Evolutionary conservation across 2,329 filamentous ascomycete genomes (phyloP).

Genomic region (Microsporum canis): DNA sequence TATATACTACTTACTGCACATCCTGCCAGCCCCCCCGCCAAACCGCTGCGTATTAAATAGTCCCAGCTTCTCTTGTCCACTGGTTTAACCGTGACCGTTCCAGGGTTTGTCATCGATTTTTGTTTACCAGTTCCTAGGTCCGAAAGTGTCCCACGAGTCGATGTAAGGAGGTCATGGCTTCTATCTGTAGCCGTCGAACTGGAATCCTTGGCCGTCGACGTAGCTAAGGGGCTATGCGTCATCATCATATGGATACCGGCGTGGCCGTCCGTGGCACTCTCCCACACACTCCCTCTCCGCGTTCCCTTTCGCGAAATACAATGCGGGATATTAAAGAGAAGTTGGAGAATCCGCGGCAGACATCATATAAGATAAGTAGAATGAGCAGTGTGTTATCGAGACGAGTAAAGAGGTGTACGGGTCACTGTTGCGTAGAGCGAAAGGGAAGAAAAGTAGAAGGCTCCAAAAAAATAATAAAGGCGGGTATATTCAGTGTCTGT

Average conservation of each 20-base stretch:
- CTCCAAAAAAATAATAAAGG: neutral
- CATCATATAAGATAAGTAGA: neutral
- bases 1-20: slow-evolving; percentile 58
- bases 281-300: neutral
- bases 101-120: neutral
- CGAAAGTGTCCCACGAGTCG: neutral
- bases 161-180: neutral
- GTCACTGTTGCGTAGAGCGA: neutral
- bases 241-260: neutral
- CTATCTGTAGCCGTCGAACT: neutral
- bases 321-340: neutral
- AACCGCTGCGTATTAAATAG: slow-evolving; percentile 70
- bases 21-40: slow-evolving; percentile 82
- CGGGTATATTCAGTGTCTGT: neutral
- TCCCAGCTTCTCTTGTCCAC: slow-evolving; percentile 63
- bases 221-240: slow-evolving; percentile 1
- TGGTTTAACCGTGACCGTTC: slow-evolving; percentile 12
- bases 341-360: neutral
- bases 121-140: neutral
- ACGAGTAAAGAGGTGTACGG: too few relatives aligned
- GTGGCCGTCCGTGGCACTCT: neutral
- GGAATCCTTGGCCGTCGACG: neutral
- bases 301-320: neutral
- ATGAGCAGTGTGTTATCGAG: neutral
- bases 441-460: neutral